Conservation (phyloP, 108 stramenopile genomes). For the Mediolabrus comicus region DNA sequence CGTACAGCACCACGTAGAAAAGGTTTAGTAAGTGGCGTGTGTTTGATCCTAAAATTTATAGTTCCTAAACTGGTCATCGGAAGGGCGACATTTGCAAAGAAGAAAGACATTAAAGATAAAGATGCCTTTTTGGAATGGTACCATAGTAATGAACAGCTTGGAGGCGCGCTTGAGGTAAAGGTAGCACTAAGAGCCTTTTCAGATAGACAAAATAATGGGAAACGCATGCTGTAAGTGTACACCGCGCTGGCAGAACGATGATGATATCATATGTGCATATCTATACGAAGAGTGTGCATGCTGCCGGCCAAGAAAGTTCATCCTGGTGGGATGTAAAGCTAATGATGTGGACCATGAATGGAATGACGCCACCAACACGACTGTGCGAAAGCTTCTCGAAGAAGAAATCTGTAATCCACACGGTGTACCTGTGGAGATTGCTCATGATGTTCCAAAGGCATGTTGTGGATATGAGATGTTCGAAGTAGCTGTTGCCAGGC, state of each 20-base stretch:
- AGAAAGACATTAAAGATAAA: too few species aligned
- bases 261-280: neutral
- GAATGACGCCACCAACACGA: neutral
- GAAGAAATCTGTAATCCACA: neutral
- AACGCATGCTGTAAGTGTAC: neutral
- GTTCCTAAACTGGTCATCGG: too few species aligned
- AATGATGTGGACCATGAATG: neutral
- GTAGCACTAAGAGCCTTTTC: too few species aligned
- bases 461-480: constrained; percentile 7
- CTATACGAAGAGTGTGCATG: neutral
- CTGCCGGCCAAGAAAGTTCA: neutral
- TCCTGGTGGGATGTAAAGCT: neutral
- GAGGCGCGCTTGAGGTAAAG: too few species aligned
- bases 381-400: constrained; percentile 1
- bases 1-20: too few species aligned
- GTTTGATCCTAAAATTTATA: too few species aligned
- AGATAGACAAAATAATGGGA: neutral
- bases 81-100: too few species aligned
- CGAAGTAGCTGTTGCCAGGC: constrained; percentile 1
- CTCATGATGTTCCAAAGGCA: neutral
- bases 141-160: too few species aligned
- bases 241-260: constrained; percentile 1
- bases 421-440: constrained; percentile 7
- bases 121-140: too few species aligned
- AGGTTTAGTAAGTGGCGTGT: too few species aligned